Percentiles rank a stretch among this genome's conserved stretches.
These are phyloP conservation scores for Aspergillus homomorphus DNA, from an alignment of 495 filamentous ascomycete species.

Conservation along the genomic window DNA sequence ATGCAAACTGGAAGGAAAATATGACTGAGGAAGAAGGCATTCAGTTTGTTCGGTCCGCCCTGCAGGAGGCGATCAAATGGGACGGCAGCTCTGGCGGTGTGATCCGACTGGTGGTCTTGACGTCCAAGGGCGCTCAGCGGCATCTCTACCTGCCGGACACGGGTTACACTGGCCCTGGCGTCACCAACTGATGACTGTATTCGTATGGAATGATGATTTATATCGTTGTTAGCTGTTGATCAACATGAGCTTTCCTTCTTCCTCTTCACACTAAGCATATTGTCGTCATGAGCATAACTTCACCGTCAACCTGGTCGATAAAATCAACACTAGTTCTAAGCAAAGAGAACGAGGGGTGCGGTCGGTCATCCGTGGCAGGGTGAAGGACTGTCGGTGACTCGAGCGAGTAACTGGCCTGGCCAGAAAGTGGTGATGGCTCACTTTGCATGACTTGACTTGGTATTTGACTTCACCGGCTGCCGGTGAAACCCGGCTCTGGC, in stretches of 20 bases:
- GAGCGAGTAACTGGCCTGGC: too few species aligned
- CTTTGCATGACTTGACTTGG: neutral
- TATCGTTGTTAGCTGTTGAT: conserved; percentile 20
- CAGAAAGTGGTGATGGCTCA: neutral
- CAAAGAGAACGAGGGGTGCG: neutral
- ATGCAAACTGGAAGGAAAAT: conserved; percentile 90
- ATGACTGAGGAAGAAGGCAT: conserved; percentile 96
- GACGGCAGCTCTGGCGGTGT: conserved; percentile 98
- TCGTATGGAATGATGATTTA: conserved; percentile 25
- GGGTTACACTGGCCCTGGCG: conserved; percentile 65
- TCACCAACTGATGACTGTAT: conserved; percentile 40
- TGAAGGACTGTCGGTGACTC: too few species aligned
- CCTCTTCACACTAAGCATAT: neutral
- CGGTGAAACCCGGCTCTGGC: neutral
- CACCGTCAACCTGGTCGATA: neutral
- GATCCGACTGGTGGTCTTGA: conserved; percentile 95
- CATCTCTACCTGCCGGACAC: conserved; percentile 90
- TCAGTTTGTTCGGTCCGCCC: conserved; percentile 81
- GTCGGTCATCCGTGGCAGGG: too few species aligned
- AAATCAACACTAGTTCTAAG: neutral
- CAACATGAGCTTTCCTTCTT: conserved; percentile 1
- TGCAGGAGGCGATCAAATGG: conserved; percentile 97
- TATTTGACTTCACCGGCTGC: neutral
- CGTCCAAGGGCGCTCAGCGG: conserved; percentile 77
- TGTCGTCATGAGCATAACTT: neutral